phyloP scores from a whole-genome alignment of 139 green algal species.

The Coccomyxa sp. region DNA sequence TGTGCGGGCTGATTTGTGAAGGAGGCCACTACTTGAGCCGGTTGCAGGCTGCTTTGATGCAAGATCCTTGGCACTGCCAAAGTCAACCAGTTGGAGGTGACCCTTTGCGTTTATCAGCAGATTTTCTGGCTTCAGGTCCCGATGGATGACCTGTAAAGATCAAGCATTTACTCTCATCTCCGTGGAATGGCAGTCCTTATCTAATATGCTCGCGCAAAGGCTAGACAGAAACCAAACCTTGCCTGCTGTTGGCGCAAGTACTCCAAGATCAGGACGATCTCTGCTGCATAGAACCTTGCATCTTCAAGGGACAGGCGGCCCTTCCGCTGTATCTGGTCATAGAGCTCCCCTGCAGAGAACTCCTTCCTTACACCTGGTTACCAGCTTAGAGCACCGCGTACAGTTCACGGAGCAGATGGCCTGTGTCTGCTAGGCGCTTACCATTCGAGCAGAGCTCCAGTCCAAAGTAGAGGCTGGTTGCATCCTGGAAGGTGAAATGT shows the following conservation, averaged over 20 bases:
- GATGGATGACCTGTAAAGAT: slow-evolving; percentile 42
- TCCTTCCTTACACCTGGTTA: not conserved
- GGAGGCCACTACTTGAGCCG: not conserved
- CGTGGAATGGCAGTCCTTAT: not conserved
- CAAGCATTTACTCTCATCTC: not conserved
- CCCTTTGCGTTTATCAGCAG: slow-evolving; percentile 70
- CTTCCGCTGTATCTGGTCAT: slow-evolving; percentile 43
- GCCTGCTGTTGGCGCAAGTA: slow-evolving; percentile 35
- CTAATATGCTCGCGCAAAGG: not conserved
- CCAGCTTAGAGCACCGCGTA: no score
- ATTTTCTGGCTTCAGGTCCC: slow-evolving; percentile 92
- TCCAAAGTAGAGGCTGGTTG: slow-evolving; percentile 41
- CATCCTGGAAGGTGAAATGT: slow-evolving; percentile 70
- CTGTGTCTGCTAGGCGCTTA: not conserved
- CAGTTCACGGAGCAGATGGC: not conserved
- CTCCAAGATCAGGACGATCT: slow-evolving; percentile 77
- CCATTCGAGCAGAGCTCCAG: slow-evolving; percentile 43
- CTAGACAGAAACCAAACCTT: not conserved
- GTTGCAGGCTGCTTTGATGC: not conserved
- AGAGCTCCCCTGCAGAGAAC: slow-evolving; percentile 41
- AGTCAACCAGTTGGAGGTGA: slow-evolving; percentile 91
- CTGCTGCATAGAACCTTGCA: slow-evolving; percentile 63
- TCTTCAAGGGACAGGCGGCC: slow-evolving; percentile 32
- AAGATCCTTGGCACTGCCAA: slow-evolving; percentile 68
- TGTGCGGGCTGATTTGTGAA: slow-evolving; percentile 5